Evolutionary conservation across 805 yeast species (phyloP).

Genomic region (Nakazawaea sp.): DNA sequence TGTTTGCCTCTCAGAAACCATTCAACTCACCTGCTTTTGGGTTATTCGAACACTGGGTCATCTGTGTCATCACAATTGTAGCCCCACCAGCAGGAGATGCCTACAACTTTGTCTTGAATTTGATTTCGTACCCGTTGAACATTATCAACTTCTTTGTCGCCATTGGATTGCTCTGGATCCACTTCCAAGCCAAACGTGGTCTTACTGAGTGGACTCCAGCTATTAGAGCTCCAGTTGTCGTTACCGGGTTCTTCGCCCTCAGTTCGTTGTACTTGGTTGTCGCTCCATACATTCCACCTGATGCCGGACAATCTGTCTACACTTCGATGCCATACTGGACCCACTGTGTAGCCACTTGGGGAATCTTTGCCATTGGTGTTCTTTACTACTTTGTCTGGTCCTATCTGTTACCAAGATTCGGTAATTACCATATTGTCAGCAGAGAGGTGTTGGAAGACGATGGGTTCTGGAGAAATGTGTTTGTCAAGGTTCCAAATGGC

Average conservation of each 20-base stretch:
- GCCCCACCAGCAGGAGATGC: constrained; percentile 90
- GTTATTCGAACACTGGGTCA: constrained; percentile 67
- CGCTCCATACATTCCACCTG: constrained; percentile 78
- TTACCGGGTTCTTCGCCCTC: constrained; percentile 54
- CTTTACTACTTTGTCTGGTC: constrained; percentile 65
- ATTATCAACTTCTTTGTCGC: constrained; percentile 65
- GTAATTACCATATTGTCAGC: constrained; percentile 43
- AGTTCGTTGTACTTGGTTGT: constrained; percentile 61
- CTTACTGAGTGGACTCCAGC: constrained; percentile 38
- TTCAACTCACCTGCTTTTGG: constrained; percentile 71
- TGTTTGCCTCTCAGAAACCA: constrained; percentile 68
- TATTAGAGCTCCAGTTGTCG: constrained; percentile 57
- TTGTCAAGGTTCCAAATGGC: constrained; percentile 31
- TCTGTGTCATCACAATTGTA: constrained; percentile 64
- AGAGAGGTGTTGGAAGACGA: constrained; percentile 51
- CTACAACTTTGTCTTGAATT: constrained; percentile 70
- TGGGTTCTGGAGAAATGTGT: constrained; percentile 66
- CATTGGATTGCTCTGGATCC: constrained; percentile 52
- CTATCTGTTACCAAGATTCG: constrained; percentile 44
- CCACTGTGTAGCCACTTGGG: constrained; percentile 81
- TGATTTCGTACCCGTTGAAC: constrained; percentile 77
- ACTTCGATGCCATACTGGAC: constrained; percentile 64
- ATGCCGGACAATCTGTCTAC: constrained; percentile 60
- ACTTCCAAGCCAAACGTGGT: constrained; percentile 45
- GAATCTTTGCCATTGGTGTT: constrained; percentile 58